A percentile compares a stretch with the other conserved stretches of the same genome.
Conservation (phyloP, 352 stramenopile species). For the Phytophthora crassamura region DNA sequence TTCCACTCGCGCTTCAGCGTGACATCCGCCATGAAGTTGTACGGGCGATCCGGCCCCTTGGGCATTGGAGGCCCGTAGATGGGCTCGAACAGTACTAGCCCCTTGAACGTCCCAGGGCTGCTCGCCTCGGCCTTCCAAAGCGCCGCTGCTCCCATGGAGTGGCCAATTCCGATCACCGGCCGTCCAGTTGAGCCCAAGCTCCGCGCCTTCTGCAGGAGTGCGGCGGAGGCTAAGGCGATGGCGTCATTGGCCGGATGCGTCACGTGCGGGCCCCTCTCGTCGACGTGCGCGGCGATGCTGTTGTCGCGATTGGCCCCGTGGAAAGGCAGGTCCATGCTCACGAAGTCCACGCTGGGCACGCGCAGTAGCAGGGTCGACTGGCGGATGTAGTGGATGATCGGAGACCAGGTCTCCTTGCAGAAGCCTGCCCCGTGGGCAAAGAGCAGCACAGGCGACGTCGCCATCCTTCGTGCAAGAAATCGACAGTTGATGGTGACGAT, state of each 20-base stretch:
- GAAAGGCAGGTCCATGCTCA: constrained; percentile 48
- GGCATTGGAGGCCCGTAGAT: constrained; percentile 34
- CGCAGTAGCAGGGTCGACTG: constrained; percentile 26
- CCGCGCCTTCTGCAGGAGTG: constrained; percentile 20
- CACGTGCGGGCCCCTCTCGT: constrained; percentile 39
- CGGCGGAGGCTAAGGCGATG: constrained; percentile 22
- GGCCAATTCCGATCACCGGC: constrained; percentile 59
- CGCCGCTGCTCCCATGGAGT: constrained; percentile 50
- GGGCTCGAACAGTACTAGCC: constrained; percentile 57
- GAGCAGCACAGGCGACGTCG: constrained; percentile 40
- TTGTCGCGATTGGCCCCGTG: constrained; percentile 51
- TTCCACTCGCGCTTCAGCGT: constrained; percentile 36
- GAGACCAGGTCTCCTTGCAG: constrained; percentile 56
- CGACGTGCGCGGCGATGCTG: constrained; percentile 33
- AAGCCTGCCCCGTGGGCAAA: constrained; percentile 57
- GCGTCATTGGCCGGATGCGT: constrained; percentile 48
- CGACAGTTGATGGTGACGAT: too few species aligned
- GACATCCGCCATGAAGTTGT: constrained; percentile 38
- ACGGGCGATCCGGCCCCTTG: neutral
- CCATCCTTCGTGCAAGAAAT: neutral
- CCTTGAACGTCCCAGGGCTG: constrained; percentile 50
- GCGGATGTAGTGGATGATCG: constrained; percentile 44
- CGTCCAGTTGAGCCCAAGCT: neutral
- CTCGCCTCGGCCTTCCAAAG: constrained; percentile 41
- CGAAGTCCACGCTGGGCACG: constrained; percentile 3